These are phyloP conservation scores for Sugiyamaella sp. DNA, from an alignment of 1,139 yeast species.

Conservation along the genomic window DNA sequence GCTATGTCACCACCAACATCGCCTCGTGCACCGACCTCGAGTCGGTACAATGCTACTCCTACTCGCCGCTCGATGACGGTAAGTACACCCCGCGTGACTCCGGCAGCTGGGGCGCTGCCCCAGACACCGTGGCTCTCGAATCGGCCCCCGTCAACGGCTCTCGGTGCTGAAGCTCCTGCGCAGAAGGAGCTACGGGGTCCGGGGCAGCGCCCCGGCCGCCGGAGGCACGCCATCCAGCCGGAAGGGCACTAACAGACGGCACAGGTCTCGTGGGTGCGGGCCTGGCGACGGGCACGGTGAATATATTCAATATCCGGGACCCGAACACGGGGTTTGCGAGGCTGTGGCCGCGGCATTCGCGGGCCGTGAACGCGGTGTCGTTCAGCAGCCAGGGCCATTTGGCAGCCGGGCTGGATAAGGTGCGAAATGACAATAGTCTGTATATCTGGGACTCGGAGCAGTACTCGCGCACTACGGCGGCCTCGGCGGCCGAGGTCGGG, in stretches of 20 bases:
- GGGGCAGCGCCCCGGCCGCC: no score
- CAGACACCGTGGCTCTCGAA: neutral
- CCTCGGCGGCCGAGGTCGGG: slow-evolving; percentile 6
- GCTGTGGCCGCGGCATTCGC: slow-evolving; percentile 64
- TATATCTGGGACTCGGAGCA: slow-evolving; percentile 82
- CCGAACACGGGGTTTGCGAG: slow-evolving; percentile 46
- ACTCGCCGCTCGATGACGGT: slow-evolving; percentile 60
- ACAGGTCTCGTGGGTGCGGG: slow-evolving; percentile 64
- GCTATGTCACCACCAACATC: slow-evolving; percentile 28
- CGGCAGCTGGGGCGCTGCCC: neutral
- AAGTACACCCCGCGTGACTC: slow-evolving; percentile 7
- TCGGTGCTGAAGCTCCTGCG: no score
- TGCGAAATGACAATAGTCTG: slow-evolving; percentile 74
- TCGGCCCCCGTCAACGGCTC: neutral
- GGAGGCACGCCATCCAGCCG: no score
- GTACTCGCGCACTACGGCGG: slow-evolving; percentile 15
- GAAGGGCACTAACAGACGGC: slow-evolving; percentile 3
- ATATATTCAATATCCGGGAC: slow-evolving; percentile 60
- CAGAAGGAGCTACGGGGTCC: no score
- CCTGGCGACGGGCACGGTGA: slow-evolving; percentile 67
- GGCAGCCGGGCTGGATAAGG: slow-evolving; percentile 81
- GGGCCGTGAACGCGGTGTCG: slow-evolving; percentile 76
- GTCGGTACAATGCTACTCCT: slow-evolving; percentile 70
- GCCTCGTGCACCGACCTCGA: slow-evolving; percentile 65
- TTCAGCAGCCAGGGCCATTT: slow-evolving; percentile 66